Percentiles rank a stretch among this genome's conserved stretches.
Evolutionary conservation across 2,329 filamentous ascomycete species (phyloP).

Genomic region (Sporothrix euskadiensis): DNA sequence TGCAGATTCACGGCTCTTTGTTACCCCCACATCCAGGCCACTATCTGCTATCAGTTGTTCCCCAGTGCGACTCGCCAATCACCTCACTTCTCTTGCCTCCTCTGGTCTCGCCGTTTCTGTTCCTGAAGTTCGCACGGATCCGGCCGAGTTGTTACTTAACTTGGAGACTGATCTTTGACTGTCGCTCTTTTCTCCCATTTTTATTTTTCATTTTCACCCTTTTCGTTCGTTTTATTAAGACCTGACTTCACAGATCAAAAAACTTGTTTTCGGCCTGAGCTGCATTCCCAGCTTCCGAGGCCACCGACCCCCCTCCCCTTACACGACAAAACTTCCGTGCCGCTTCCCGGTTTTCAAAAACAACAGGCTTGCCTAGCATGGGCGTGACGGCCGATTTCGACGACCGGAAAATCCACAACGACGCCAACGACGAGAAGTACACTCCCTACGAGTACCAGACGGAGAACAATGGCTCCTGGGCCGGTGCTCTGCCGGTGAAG

Average conservation of each 20-base stretch:
- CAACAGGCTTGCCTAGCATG: slow-evolving; percentile 64
- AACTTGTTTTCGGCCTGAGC: slow-evolving; percentile 2
- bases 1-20: slow-evolving; percentile 6
- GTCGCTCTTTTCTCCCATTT: not conserved
- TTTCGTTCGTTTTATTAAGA: not conserved
- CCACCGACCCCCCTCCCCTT: slow-evolving; percentile 4
- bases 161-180: not conserved
- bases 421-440: slow-evolving; percentile 61
- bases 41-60: slow-evolving; percentile 15
- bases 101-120: not conserved
- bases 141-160: slow-evolving; percentile 1
- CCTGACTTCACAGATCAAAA: not conserved
- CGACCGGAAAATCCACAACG: slow-evolving; percentile 64
- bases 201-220: not conserved
- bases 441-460: slow-evolving; percentile 82
- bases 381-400: slow-evolving; percentile 66
- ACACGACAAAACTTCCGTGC: not conserved
- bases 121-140: not conserved
- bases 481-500: slow-evolving; percentile 91
- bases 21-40: slow-evolving; percentile 22
- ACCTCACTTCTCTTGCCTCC: not conserved
- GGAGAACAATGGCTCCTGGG: slow-evolving; percentile 85
- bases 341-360: slow-evolving; percentile 11
- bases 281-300: slow-evolving; percentile 11
- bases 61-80: slow-evolving; percentile 16